These are phyloP conservation scores for Starmera pachycereana DNA, from an alignment of 805 yeast species.

Conservation along the genomic window DNA sequence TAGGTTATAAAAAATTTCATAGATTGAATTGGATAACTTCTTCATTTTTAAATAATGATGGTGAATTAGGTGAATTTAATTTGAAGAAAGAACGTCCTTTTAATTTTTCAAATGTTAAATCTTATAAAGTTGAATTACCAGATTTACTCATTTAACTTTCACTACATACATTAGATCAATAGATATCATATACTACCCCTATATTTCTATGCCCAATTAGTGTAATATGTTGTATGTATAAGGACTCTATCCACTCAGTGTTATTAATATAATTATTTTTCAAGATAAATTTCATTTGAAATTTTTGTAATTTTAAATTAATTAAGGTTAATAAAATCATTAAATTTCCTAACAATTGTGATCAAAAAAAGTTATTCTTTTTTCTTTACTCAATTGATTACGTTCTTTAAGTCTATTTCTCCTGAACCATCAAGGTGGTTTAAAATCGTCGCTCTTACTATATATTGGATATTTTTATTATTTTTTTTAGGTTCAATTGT, in stretches of 20 bases:
- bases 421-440: conserved; percentile 68
- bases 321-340: neutral
- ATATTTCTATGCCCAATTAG: neutral
- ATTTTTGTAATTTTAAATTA: conserved; percentile 3
- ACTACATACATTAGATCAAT: neutral
- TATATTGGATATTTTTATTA: conserved; percentile 58
- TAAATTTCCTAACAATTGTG: conserved; percentile 19
- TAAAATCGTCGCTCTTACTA: conserved; percentile 34
- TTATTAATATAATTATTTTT: too few species aligned
- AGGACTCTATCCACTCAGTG: too few species aligned
- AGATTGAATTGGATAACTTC: conserved; percentile 65
- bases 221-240: too few species aligned
- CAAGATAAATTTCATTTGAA: conserved; percentile 10
- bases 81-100: conserved; percentile 70
- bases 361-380: conserved; percentile 41
- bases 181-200: neutral
- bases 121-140: conserved; percentile 12
- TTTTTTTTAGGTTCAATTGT: conserved; percentile 59
- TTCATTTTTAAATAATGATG: conserved; percentile 45
- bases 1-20: conserved; percentile 57
- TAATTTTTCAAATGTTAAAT: conserved; percentile 55
- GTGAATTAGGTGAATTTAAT: conserved; percentile 44
- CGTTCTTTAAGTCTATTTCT: conserved; percentile 57
- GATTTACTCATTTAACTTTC: neutral
- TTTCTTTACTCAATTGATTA: conserved; percentile 55